These are phyloP conservation scores for Annulohypoxylon stygium DNA, from an alignment of 495 filamentous ascomycete genomes.

Conservation along the genomic window DNA sequence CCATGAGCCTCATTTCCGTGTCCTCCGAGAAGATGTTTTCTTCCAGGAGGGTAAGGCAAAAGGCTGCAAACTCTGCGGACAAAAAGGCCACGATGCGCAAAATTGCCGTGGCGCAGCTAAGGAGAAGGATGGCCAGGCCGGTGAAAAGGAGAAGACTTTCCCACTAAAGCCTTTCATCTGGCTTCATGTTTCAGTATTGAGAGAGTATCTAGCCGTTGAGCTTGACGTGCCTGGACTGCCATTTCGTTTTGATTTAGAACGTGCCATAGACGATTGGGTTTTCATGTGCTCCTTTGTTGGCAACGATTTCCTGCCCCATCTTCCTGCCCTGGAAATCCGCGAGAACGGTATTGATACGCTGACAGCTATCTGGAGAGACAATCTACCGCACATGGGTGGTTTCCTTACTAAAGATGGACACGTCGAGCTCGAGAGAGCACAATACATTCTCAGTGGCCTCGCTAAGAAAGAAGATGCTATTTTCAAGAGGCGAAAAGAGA, in stretches of 20 bases:
- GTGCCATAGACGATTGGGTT: constrained; percentile 99
- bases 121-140: constrained; percentile 85
- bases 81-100: constrained; percentile 86
- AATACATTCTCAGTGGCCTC: constrained; percentile 88
- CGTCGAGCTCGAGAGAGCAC: constrained; percentile 87
- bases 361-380: constrained; percentile 95
- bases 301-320: constrained; percentile 97
- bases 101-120: constrained; percentile 87
- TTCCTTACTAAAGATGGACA: constrained; percentile 96
- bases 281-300: constrained; percentile 99
- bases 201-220: constrained; percentile 94
- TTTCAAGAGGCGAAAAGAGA: constrained; percentile 84
- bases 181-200: constrained; percentile 91
- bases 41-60: constrained; percentile 85
- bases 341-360: constrained; percentile 97
- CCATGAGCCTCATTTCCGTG: constrained; percentile 97
- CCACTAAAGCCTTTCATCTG: constrained; percentile 94
- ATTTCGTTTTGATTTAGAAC: constrained; percentile 86
- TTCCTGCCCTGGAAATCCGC: constrained; percentile 95
- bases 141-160: constrained; percentile 79
- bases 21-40: constrained; percentile 97
- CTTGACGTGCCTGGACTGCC: constrained; percentile 82
- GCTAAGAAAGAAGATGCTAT: constrained; percentile 97
- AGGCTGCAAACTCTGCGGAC: constrained; percentile 87
- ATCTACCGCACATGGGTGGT: constrained; percentile 89